Conservation (phyloP, 495 filamentous ascomycete genomes). For the Copromyces sp. region DNA sequence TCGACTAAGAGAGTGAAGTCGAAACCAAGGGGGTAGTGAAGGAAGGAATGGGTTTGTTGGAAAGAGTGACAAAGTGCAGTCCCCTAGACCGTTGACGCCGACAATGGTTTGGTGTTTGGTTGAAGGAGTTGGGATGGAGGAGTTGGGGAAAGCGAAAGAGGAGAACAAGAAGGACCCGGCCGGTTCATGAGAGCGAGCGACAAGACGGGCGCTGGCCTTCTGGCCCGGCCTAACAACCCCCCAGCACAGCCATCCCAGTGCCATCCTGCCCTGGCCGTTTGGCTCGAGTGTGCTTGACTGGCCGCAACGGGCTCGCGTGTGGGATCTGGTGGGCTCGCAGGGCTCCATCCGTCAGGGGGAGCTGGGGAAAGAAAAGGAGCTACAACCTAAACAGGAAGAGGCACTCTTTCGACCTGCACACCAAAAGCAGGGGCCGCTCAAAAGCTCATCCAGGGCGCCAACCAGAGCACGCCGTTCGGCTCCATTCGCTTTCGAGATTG, state of each 20-base stretch:
- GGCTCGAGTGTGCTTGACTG: background rate
- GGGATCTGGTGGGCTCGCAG: background rate
- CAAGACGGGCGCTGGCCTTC: background rate
- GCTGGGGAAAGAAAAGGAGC: background rate
- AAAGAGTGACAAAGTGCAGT: slow-evolving; percentile 16
- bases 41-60: slow-evolving; percentile 20
- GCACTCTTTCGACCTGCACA: background rate
- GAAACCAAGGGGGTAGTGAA: slow-evolving; percentile 29
- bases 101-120: slow-evolving; percentile 14
- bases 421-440: background rate
- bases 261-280: background rate
- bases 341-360: background rate
- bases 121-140: slow-evolving; percentile 1
- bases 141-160: slow-evolving; percentile 10
- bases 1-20: slow-evolving; percentile 77
- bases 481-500: slow-evolving; percentile 6
- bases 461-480: background rate
- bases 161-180: slow-evolving; percentile 7
- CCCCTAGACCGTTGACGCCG: slow-evolving; percentile 16
- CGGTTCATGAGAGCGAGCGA: slow-evolving; percentile 3
- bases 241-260: background rate
- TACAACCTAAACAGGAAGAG: background rate
- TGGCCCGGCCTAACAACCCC: background rate
- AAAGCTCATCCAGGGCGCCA: background rate
- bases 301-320: background rate